phyloP scores from a whole-genome alignment of 345 rosid species.

The Anastatica hierochuntica region DNA sequence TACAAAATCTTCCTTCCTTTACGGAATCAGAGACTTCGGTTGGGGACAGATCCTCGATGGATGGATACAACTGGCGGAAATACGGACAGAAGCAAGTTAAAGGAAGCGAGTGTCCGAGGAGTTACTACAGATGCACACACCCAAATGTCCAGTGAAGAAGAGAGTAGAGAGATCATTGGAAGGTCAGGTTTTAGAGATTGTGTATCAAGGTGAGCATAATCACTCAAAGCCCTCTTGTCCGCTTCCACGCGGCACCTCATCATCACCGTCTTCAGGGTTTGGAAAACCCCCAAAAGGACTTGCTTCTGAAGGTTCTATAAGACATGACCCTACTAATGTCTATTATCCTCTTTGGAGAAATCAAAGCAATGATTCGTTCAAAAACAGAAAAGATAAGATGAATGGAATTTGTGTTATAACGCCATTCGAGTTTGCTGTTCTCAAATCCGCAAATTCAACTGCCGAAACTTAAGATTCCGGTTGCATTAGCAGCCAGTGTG shows the following conservation, averaged over 20 bases:
- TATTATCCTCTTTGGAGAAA: slow-evolving; percentile 25
- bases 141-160: slow-evolving; percentile 90
- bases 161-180: slow-evolving; percentile 86
- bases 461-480: slow-evolving; percentile 49
- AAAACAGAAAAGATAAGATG: slow-evolving; percentile 26
- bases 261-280: slow-evolving; percentile 26
- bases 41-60: slow-evolving; percentile 56
- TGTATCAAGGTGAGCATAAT: slow-evolving; percentile 88
- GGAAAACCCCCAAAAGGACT: slow-evolving; percentile 38
- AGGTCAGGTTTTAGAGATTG: slow-evolving; percentile 87
- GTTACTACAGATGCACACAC: slow-evolving; percentile 93
- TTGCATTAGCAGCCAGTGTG: slow-evolving; percentile 54
- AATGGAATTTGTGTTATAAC: slow-evolving; percentile 28
- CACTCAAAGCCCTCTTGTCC: slow-evolving; percentile 77
- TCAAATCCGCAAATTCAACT: slow-evolving; percentile 23
- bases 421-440: slow-evolving; percentile 21
- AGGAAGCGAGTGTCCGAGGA: slow-evolving; percentile 92
- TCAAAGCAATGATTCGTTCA: slow-evolving; percentile 41
- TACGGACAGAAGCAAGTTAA: slow-evolving; percentile 98
- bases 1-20: slow-evolving; percentile 28
- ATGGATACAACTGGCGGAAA: slow-evolving; percentile 98
- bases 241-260: slow-evolving; percentile 37
- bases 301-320: slow-evolving; percentile 33
- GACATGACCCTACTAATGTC: slow-evolving; percentile 20
- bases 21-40: slow-evolving; percentile 7